Conservation (phyloP, 2,329 filamentous ascomycete species). For the Ophiostoma perfectum region DNA sequence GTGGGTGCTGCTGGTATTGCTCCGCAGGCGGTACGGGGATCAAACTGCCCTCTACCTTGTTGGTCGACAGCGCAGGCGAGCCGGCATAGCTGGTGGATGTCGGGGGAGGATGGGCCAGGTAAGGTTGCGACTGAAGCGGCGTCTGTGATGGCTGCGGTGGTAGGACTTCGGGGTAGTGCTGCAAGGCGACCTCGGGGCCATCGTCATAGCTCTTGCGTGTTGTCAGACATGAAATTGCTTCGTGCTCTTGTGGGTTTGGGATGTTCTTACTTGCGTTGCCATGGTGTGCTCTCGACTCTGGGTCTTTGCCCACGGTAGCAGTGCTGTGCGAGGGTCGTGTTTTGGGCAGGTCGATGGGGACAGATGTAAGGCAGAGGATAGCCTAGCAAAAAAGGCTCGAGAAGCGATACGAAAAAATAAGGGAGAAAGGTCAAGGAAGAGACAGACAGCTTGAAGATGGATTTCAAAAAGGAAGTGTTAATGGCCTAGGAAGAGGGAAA, state of each 20-base stretch:
- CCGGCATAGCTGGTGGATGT: slow-evolving; percentile 4
- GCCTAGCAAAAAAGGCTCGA: no score
- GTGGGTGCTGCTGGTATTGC: neutral
- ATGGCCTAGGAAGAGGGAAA: neutral
- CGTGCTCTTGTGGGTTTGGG: neutral
- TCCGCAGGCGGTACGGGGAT: neutral
- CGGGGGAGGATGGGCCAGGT: neutral
- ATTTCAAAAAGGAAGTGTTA: neutral
- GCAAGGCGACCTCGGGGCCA: slow-evolving; percentile 19
- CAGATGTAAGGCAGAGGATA: no score
- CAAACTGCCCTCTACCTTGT: neutral
- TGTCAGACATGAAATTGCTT: neutral
- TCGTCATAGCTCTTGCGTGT: slow-evolving; percentile 12
- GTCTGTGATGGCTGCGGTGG: neutral
- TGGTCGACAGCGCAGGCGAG: neutral
- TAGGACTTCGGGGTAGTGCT: slow-evolving; percentile 19
- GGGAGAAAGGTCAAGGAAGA: neutral
- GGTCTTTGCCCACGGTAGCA: no score
- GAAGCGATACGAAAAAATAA: neutral
- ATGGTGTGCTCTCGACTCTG: neutral
- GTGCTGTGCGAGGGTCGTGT: no score
- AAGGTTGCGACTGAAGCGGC: neutral
- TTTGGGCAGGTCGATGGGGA: no score
- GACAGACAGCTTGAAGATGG: neutral
- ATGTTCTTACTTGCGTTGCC: neutral